Evolutionary conservation across 1,139 yeast species (phyloP).

Genomic region (Candida tropicalis): DNA sequence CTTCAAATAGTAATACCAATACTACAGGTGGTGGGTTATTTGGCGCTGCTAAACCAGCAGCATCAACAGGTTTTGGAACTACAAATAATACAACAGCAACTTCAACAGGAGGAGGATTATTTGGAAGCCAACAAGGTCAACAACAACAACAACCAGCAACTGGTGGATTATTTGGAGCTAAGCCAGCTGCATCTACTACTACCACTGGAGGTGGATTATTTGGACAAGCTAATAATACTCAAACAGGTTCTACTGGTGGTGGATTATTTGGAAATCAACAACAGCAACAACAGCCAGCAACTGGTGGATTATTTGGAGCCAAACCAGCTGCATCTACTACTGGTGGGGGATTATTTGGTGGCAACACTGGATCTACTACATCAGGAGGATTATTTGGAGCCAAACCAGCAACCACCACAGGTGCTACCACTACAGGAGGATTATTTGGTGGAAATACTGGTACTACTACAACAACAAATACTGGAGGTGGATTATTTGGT

Average conservation of each 20-base stretch:
- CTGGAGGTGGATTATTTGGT: constrained; percentile 25
- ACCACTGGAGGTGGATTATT: constrained; percentile 1
- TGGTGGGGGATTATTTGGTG: constrained; percentile 20
- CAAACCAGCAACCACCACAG: constrained; percentile 13
- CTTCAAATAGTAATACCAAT: constrained; percentile 2
- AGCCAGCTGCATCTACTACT: constrained; percentile 6
- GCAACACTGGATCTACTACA: constrained; percentile 10
- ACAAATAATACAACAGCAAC: constrained; percentile 3
- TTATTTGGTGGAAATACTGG: constrained; percentile 20
- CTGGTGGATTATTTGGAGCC: constrained; percentile 5
- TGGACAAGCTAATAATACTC: constrained; percentile 1
- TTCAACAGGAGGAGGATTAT: constrained; percentile 14
- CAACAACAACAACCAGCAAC: constrained; percentile 7
- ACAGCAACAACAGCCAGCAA: constrained; percentile 6
- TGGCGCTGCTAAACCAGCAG: constrained; percentile 18
- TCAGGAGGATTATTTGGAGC: constrained; percentile 21
- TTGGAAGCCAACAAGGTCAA: too few species aligned
- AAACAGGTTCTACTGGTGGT: constrained; percentile 10
- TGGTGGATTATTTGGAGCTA: constrained; percentile 3
- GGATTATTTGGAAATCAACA: constrained; percentile 20
- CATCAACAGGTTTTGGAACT: constrained; percentile 4
- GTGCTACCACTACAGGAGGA: constrained; percentile 17
- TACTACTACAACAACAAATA: constrained; percentile 13
- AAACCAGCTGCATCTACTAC: constrained; percentile 6
- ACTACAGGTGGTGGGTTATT: constrained; percentile 11